phyloP scores from a whole-genome alignment of 2,329 filamentous ascomycete genomes.

The Monosporascus cannonballus region DNA sequence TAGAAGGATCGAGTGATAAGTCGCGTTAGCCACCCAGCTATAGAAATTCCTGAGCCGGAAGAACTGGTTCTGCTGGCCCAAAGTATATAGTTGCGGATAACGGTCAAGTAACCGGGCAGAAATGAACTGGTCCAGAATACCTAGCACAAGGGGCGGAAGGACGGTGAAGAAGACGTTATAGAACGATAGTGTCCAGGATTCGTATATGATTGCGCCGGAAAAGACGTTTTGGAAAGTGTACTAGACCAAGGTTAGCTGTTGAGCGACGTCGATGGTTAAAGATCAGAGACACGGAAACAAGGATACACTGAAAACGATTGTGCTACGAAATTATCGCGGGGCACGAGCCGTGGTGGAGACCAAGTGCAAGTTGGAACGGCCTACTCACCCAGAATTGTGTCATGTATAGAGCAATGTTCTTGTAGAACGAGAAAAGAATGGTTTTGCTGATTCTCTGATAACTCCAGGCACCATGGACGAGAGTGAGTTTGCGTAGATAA shows the following conservation, averaged over 20 bases:
- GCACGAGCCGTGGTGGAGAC: background rate
- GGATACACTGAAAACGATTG: background rate
- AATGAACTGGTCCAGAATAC: constrained; percentile 96
- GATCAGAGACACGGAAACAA: background rate
- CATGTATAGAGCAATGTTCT: constrained; percentile 98
- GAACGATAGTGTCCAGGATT: constrained; percentile 98
- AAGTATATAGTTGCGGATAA: constrained; percentile 90
- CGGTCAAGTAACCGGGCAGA: constrained; percentile 88
- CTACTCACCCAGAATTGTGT: constrained; percentile 91
- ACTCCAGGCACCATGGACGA: constrained; percentile 96
- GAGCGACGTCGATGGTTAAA: background rate
- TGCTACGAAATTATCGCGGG: background rate
- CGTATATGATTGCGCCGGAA: constrained; percentile 95
- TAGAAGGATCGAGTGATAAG: constrained; percentile 92
- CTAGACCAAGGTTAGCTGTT: constrained; percentile 36
- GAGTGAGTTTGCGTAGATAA: constrained; percentile 84
- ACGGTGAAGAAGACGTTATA: constrained; percentile 99
- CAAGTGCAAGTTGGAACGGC: background rate
- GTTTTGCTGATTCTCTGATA: constrained; percentile 97
- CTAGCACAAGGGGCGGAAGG: constrained; percentile 85
- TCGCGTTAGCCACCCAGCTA: constrained; percentile 88
- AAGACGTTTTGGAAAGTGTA: constrained; percentile 98
- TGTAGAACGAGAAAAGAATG: constrained; percentile 98
- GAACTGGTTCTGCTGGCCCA: constrained; percentile 88
- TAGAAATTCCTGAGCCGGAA: constrained; percentile 91